Conservation (phyloP, 192 early-diverging fungal genomes). For the Entrophospora sp. region DNA sequence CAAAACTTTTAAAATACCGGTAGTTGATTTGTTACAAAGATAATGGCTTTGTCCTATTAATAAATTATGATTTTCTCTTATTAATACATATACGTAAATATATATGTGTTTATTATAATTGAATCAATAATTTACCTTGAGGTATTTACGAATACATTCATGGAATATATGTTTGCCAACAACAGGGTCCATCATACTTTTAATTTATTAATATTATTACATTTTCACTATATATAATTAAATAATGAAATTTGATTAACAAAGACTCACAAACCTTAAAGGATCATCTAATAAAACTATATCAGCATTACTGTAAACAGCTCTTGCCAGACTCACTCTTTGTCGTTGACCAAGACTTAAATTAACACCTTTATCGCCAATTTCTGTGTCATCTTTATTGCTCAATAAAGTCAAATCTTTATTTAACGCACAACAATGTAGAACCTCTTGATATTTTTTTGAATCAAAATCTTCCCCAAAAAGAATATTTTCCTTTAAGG, state of each 20-base stretch:
- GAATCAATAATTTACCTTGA: constrained; percentile 29
- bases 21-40: constrained; percentile 63
- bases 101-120: no score
- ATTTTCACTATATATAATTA: no score
- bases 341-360: constrained; percentile 66
- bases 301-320: constrained; percentile 58
- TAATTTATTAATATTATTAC: no score
- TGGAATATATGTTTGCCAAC: constrained; percentile 42
- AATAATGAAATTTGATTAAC: no score
- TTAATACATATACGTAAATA: no score
- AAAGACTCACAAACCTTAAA: constrained; percentile 32
- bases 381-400: constrained; percentile 59
- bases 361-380: constrained; percentile 62
- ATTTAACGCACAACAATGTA: constrained; percentile 51
- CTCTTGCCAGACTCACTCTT: constrained; percentile 54
- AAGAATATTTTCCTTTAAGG: constrained; percentile 71
- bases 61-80: background rate
- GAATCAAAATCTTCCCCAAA: constrained; percentile 60
- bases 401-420: constrained; percentile 56
- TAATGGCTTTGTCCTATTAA: constrained; percentile 44
- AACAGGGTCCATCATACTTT: constrained; percentile 33
- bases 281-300: constrained; percentile 67
- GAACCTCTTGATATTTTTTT: constrained; percentile 45
- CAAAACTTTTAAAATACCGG: constrained; percentile 21
- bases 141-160: constrained; percentile 39